A percentile compares a stretch with the other conserved stretches of the same genome.
phyloP scores from a whole-genome alignment of 2,329 filamentous ascomycete genomes.

The Fusarium oligoseptatum region DNA sequence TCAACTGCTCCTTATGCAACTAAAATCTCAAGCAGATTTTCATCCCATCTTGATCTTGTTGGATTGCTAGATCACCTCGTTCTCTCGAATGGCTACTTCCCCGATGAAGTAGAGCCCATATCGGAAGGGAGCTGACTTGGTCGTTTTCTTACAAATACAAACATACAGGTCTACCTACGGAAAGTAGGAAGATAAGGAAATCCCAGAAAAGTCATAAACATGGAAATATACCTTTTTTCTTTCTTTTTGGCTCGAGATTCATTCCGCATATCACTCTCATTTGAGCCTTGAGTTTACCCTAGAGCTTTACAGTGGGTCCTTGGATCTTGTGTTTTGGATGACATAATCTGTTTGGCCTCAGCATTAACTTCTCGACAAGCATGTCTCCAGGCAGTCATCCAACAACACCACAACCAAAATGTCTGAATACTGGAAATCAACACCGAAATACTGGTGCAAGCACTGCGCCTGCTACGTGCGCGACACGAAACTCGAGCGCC shows the following conservation, averaged over 20 bases:
- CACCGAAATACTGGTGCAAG: constrained; percentile 98
- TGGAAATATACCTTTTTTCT: not conserved
- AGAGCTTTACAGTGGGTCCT: not conserved
- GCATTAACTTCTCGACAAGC: constrained; percentile 10
- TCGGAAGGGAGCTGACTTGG: not conserved
- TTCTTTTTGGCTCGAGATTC: not conserved
- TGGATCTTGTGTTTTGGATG: constrained; percentile 10
- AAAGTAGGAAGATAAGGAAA: not conserved
- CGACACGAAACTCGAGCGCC: constrained; percentile 90
- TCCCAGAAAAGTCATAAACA: not conserved
- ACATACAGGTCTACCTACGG: rapidly evolving
- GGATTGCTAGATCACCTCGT: not conserved
- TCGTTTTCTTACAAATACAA: not conserved
- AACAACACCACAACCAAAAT: constrained; percentile 61
- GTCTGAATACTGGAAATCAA: constrained; percentile 99
- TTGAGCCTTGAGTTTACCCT: constrained; percentile 12
- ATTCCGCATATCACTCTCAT: not conserved
- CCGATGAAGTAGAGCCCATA: too few relatives aligned
- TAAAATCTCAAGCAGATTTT: not conserved
- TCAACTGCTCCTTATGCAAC: not conserved
- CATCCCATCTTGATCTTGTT: not conserved
- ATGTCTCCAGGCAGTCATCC: not conserved
- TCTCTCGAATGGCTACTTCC: too few relatives aligned
- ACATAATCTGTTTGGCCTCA: constrained; percentile 30
- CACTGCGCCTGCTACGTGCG: constrained; percentile 91